Evolutionary conservation across 768 basidiomycete genomes (phyloP), one percentile per base, ranked within the genome.

Genomic region (Boletus bicolor): DNA sequence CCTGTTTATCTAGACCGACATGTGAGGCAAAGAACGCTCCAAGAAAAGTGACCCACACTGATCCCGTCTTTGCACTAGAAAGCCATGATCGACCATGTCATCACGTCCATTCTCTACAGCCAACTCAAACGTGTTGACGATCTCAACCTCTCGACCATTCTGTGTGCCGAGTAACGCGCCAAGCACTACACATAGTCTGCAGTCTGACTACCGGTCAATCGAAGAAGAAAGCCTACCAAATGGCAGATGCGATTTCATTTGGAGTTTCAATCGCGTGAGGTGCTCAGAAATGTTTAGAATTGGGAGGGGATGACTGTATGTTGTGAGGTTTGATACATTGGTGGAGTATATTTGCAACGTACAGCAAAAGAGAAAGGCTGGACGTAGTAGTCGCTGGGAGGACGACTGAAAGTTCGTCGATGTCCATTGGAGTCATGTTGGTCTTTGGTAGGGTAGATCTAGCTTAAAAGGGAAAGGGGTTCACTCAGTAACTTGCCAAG

Each of bases 221-320:
- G 4, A 47, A 51, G 30, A 48, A 51, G 35, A 43, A 30, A 39
- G 62, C 79, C 36, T 61, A 89, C 91, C 84, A 56, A 91, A 89
- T 4, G 89, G 89, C 47, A 76, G 70, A 48, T 72, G 68, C 17
- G 77, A 75, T 54, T 79, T 80, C 41, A 79, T 82, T 70, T 93
- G 88, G 12, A 98, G 80, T 64, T 87, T 87, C 55, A 86, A 76
- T 58, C 97, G 83, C 42, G 91, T 96, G 65, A 91, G 80, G 74
- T 98, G 96, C 66, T 98, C 97, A 1, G 95, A 97, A 65, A 98
- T 89, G 72, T 94, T 97, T 59, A 99, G 81, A 68, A 99, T 93
- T 10, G 97, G 93, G 14, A 98, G 80, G 37, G 97, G 96, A 72
- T 98, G 97, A 53, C 95, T 98, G 66, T 35, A 70, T 61, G 42